phyloP scores from a whole-genome alignment of 1,284 basidiomycete genomes.

The Sanghuangporus sanghuang region DNA sequence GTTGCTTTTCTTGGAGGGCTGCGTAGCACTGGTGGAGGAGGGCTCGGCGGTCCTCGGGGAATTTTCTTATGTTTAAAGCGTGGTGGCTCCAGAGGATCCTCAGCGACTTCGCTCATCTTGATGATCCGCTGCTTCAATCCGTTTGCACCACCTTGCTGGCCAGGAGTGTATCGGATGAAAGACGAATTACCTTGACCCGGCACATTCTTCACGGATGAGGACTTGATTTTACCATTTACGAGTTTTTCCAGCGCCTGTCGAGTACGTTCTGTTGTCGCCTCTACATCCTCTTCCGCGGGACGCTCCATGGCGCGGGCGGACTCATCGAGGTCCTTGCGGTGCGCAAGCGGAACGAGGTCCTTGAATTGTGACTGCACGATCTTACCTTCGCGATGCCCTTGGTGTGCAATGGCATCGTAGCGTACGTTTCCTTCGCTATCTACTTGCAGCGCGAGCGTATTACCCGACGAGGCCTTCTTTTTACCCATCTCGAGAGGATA shows the following conservation, averaged over 20 bases:
- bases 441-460: slow-evolving; percentile 93
- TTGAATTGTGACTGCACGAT: slow-evolving; percentile 94
- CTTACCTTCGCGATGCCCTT: slow-evolving; percentile 86
- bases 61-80: slow-evolving; percentile 99
- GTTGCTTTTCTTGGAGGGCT: slow-evolving; percentile 96
- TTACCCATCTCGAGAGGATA: slow-evolving; percentile 94
- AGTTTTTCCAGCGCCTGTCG: slow-evolving; percentile 89
- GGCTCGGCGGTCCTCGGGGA: slow-evolving; percentile 90
- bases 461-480: slow-evolving; percentile 90
- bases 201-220: slow-evolving; percentile 88
- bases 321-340: slow-evolving; percentile 86
- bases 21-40: slow-evolving; percentile 94
- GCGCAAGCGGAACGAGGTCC: slow-evolving; percentile 89
- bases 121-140: slow-evolving; percentile 92
- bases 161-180: slow-evolving; percentile 96
- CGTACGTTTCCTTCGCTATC: slow-evolving; percentile 95
- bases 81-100: slow-evolving; percentile 96
- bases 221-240: slow-evolving; percentile 94
- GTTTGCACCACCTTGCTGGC: slow-evolving; percentile 68
- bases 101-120: slow-evolving; percentile 96
- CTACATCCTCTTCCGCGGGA: slow-evolving; percentile 88
- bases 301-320: slow-evolving; percentile 76
- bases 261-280: slow-evolving; percentile 86
- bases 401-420: slow-evolving; percentile 95
- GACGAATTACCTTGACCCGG: slow-evolving; percentile 74